Evolutionary conservation across 345 rosid species (phyloP).

Genomic region (Ceriops tagal): DNA sequence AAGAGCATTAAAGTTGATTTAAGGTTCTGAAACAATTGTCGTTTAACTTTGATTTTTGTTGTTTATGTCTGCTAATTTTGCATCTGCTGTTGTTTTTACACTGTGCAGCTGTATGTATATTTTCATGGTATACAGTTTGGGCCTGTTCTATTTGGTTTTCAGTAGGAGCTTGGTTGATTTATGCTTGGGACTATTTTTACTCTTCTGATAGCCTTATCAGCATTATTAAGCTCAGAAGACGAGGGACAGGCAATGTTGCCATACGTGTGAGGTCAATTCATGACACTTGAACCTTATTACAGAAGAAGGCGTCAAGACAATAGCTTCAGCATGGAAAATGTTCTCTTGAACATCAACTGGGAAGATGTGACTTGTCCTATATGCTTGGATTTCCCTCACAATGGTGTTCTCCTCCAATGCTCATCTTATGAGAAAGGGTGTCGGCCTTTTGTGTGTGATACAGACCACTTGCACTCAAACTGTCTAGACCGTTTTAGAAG

Average conservation of each 20-base stretch:
- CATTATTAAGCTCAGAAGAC: conserved; percentile 11
- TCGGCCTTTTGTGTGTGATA: conserved; percentile 79
- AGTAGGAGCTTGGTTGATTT: conserved; percentile 4
- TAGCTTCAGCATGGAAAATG: conserved; percentile 35
- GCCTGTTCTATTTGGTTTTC: conserved; percentile 16
- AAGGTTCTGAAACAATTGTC: neutral
- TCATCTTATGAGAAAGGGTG: conserved; percentile 81
- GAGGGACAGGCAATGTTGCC: conserved; percentile 17
- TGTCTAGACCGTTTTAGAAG: conserved; percentile 80
- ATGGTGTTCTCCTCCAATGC: conserved; percentile 80
- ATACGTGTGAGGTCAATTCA: conserved; percentile 27
- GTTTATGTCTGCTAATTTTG: neutral
- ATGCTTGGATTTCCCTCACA: conserved; percentile 92
- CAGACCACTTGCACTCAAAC: conserved; percentile 84
- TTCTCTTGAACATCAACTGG: conserved; percentile 55
- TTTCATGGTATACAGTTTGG: conserved; percentile 6
- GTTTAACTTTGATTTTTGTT: neutral
- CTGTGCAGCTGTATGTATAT: conserved; percentile 11
- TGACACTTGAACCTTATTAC: conserved; percentile 43
- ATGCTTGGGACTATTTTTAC: conserved; percentile 3
- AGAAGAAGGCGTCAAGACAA: conserved; percentile 31
- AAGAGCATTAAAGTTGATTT: neutral
- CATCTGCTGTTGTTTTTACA: neutral
- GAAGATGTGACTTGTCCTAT: conserved; percentile 85
- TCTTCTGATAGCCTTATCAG: neutral